Percentiles rank a stretch among this genome's conserved stretches.
phyloP scores from a whole-genome alignment of 805 yeast genomes.

The Ogataea zsoltii region DNA sequence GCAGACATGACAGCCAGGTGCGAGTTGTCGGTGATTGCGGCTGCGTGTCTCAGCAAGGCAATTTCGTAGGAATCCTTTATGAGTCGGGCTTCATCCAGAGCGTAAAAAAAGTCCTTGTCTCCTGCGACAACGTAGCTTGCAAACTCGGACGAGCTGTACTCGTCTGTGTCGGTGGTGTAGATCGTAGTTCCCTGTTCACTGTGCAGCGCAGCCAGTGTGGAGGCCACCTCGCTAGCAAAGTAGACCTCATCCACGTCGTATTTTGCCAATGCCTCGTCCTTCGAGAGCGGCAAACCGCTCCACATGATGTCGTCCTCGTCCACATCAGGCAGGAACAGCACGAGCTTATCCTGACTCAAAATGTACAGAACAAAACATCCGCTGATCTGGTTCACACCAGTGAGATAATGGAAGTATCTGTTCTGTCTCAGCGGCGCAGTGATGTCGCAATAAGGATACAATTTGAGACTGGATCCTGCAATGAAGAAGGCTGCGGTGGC shows the following conservation, averaged over 20 bases:
- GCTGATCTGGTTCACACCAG: conserved; percentile 76
- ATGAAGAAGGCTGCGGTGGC: conserved; percentile 42
- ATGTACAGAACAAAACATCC: conserved; percentile 71
- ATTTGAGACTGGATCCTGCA: conserved; percentile 59
- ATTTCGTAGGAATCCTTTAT: conserved; percentile 85
- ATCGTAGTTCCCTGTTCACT: conserved; percentile 30
- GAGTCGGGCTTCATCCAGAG: conserved; percentile 84
- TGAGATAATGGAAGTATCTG: conserved; percentile 82
- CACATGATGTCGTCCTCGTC: conserved; percentile 93
- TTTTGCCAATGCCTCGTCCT: conserved; percentile 60
- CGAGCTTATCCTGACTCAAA: conserved; percentile 52
- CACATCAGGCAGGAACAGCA: conserved; percentile 77
- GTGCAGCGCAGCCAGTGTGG: conserved; percentile 33
- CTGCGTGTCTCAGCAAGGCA: conserved; percentile 73
- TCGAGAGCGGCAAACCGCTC: conserved; percentile 83
- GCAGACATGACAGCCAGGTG: conserved; percentile 94
- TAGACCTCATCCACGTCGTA: conserved; percentile 84
- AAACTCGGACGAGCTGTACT: conserved; percentile 39
- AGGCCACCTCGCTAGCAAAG: conserved; percentile 53
- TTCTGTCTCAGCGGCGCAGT: conserved; percentile 80
- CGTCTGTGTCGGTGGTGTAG: conserved; percentile 58
- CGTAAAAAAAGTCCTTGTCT: conserved; percentile 56
- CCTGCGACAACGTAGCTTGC: conserved; percentile 41
- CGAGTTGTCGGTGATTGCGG: conserved; percentile 81
- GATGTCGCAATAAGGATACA: conserved; percentile 78